These are phyloP conservation scores for Solanum hybrid DNA, from an alignment of 305 asterid species.

Conservation along the genomic window DNA sequence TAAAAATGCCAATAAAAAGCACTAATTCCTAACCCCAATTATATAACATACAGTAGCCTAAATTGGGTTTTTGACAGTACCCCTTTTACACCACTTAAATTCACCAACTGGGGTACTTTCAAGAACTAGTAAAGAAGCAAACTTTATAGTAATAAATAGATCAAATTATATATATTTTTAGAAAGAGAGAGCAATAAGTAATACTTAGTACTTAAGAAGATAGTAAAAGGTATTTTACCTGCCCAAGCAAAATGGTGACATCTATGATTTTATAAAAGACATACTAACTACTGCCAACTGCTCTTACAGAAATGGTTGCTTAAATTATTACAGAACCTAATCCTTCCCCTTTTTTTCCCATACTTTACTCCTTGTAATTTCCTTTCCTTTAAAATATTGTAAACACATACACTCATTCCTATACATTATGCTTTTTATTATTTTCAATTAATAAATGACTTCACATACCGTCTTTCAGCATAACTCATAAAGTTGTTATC, in stretches of 20 bases:
- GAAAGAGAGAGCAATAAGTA: neutral
- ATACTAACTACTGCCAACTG: conserved; percentile 67
- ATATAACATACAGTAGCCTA: conserved; percentile 17
- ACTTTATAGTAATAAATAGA: conserved; percentile 7
- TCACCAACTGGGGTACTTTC: conserved; percentile 26
- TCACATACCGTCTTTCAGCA: neutral
- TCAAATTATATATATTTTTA: neutral
- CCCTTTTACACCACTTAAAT: conserved; percentile 37
- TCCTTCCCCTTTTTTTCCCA: conserved; percentile 17
- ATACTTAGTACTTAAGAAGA: conserved; percentile 10
- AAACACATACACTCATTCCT: neutral
- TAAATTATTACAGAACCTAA: conserved; percentile 64
- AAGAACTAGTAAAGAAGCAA: conserved; percentile 29
- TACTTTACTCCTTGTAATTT: conserved; percentile 35
- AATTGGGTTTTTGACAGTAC: conserved; percentile 37
- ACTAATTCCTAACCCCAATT: conserved; percentile 28
- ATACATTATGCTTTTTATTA: conserved; percentile 8
- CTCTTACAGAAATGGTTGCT: conserved; percentile 38
- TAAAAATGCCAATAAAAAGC: conserved; percentile 36
- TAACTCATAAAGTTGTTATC: neutral
- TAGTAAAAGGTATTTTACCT: conserved; percentile 32
- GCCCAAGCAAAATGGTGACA: conserved; percentile 48
- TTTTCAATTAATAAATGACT: neutral
- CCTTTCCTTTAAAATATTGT: conserved; percentile 6
- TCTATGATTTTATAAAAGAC: conserved; percentile 42